These are phyloP conservation scores for Neoboletus subvelutipes DNA, from an alignment of 768 basidiomycete genomes.

Conservation along the genomic window DNA sequence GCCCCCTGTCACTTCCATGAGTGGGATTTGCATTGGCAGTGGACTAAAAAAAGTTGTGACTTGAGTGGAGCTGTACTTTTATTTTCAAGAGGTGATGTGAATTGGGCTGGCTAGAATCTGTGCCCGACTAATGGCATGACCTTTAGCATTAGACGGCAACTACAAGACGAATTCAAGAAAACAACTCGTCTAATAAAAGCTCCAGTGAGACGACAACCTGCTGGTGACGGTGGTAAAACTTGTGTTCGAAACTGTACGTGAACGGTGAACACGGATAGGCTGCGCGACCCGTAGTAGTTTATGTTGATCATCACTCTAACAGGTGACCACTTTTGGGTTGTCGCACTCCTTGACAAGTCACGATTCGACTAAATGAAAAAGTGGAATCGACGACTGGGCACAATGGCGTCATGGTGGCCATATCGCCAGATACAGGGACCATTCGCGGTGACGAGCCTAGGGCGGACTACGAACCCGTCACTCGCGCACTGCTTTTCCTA, in stretches of 20 bases:
- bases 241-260: too few species aligned
- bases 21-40: not conserved
- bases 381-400: not conserved
- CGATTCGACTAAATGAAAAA: not conserved
- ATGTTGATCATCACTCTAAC: not conserved
- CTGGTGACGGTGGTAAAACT: not conserved
- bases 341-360: not conserved
- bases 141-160: not conserved
- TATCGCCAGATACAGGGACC: not conserved
- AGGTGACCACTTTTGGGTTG: not conserved
- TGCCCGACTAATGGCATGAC: not conserved
- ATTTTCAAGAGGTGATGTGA: not conserved
- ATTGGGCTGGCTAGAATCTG: not conserved
- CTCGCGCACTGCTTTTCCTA: not conserved
- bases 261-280: too few species aligned
- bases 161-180: not conserved
- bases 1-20: not conserved
- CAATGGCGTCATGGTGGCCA: not conserved
- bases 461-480: too few species aligned
- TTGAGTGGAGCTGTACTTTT: not conserved
- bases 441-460: not conserved
- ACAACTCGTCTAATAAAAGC: not conserved
- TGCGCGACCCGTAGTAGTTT: too few species aligned
- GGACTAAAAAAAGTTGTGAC: not conserved
- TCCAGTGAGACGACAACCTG: not conserved